Base-by-base conservation (phyloP, 371 early-diverging fungal genomes). In the Mortierella sp. region DNA sequence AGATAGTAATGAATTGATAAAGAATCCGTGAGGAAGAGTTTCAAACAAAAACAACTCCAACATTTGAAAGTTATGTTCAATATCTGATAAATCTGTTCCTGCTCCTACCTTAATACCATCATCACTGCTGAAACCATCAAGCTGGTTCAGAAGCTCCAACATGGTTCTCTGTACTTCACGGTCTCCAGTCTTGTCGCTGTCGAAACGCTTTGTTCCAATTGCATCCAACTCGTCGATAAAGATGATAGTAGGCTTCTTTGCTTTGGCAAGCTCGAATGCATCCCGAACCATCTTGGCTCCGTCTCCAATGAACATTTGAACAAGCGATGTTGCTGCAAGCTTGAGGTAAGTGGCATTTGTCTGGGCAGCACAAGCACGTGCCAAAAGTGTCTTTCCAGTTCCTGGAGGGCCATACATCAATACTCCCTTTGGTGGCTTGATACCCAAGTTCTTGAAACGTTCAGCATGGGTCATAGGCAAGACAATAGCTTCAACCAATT, bases 141-240 rank as follows among this genome's bases (percentile, higher is more conserved):
- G 88, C 89, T 99, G 99, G 86, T 99, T 99, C 66, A 99, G 85
- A 7, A 99, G 91, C 88, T 99, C 99, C 86, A 99, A 87, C 99
- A 99, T 99, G 36, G 99, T 99, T 83, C 99, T 92, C 85, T 99
- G 99, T 16, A 99, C 99, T 90, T 99, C 99, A 84, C 99, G 96
- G 89, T 99, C 99, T 76, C 99, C 99, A 59, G 96, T 95, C 85
- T 97, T 98, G 61, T 99, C 99, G 72, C 94, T 94, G 84, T 99
- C 99, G 69, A 97, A 97, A 83, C 99, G 96, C 88, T 99, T 99
- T 36, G 99, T 98, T 74, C 99, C 99, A 75, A 99, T 94, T 50
- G 99, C 99, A 86, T 99, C 99, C 83, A 99, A 92, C 87, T 99
- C 99, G 88, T 99, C 99, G 83, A 99, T 99, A 84, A 99, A 99